Evolutionary conservation across 148 eudicot genomes (phyloP), one percentile per base, ranked within the genome.

Genomic region (Vaccinium myrtillus): DNA sequence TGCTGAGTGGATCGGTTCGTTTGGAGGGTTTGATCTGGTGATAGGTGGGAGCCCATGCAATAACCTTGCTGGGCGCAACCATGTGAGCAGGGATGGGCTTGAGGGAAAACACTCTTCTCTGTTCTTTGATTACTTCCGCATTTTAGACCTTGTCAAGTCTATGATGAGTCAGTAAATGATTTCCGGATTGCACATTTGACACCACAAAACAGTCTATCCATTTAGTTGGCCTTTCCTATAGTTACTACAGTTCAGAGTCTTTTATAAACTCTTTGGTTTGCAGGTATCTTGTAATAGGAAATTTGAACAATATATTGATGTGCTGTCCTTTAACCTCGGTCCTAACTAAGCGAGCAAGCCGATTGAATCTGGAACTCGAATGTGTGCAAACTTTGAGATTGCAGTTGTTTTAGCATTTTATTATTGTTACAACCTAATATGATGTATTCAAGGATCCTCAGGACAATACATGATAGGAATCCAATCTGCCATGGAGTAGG

Each of bases 11-110:
- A 51, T 89, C 0, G 7, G 55, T 8, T 36, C 56, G 16, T 85
- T 84, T 75, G 88, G 81, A 5, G 87, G 91, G 14, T 91, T 91
- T 51, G 87, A 91, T 85, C 85, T 91, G 0, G 89, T 91, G 46
- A 86, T 89, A 23, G 93, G 93, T 55, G 93, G 92, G 27, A 89
- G 93, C 81, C 93, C 91, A 0, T 89, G 91, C 75, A 91, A 91
- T 69, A 89, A 91, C 78, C 88, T 89, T 15, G 85, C 91, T 12
- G 93, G 93, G 6, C 87, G 88, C 1, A 88, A 90, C 46, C 56
- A 87, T 53, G 82, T 82, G n/a, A 85, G 84, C 1, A 61, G 91
- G 51, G 88, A 89, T 21, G 91, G 89, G 51, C 87, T 86, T 0
- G 79, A 85, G 36, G 90, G 91, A 18, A 80, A 89, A 54, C 84